Evolutionary conservation across 306 rosid species (phyloP), one percentile per base, ranked within the genome.

Genomic region (Malus fusca): DNA sequence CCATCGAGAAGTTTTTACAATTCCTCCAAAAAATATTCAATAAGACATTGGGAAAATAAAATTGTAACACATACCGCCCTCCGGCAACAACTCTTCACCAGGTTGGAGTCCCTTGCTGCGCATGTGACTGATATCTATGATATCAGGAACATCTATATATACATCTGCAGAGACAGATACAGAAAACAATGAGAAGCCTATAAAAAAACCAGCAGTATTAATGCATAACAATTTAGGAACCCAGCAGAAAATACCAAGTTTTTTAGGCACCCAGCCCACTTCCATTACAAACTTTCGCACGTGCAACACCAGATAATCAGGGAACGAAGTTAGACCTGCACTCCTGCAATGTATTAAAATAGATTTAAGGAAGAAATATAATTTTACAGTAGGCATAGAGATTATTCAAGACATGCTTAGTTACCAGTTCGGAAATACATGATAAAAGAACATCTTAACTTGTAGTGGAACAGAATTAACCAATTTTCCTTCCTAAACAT

Each of bases 221-320:
- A 70, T 43, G 64, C 8, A 11, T 5, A 84, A 58, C 42, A 71
- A 75, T 30, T 60, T 55, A 72, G 68, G 63, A 63, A 63, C 40
- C 37, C 69, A 43, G 72, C 22, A 76, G 77, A 77, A 76, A 55
- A 61, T 87, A 95, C 99, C 99, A 30, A 96, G 98, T 78, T 96
- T 96, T 86, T 96, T 96, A 17, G 99, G 99, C 68, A 92, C 97
- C 99, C 99, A 96, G 79, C 97, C 96, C 13, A 69, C 88, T 77
- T 82, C 99, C 99, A 96, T 92, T 31, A 96, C 90, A 79, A 96
- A 96, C 81, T 91, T 92, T 42, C 99, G 90, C 97, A 92, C 90
- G 82, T 96, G 99, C 84, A 96, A 85, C 74, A 96, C 98, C 64
- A 95, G 87, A 84, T 90, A 95, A 84, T 92, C 97, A 53, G 99